A percentile compares a stretch with the other conserved stretches of the same genome.
Conservation (phyloP, 2,329 filamentous ascomycete genomes). For the Thielaviopsis euricoi region DNA sequence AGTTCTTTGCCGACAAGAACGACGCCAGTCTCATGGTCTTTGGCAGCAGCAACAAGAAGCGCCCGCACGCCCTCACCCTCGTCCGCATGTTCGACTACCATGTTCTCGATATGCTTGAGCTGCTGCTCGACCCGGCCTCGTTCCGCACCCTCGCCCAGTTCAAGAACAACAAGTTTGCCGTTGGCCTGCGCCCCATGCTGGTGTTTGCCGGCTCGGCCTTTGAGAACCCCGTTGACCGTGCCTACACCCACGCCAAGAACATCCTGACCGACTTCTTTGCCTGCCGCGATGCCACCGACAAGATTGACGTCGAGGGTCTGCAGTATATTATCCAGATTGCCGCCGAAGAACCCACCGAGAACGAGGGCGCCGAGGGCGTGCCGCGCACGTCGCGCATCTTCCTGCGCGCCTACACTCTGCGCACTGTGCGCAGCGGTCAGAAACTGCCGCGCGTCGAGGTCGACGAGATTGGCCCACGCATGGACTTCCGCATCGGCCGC, state of each 20-base stretch:
- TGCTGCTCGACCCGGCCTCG: constrained; percentile 60
- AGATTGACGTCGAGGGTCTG: constrained; percentile 86
- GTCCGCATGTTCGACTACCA: constrained; percentile 72
- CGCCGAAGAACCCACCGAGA: constrained; percentile 44
- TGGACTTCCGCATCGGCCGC: constrained; percentile 80
- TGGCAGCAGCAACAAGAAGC: constrained; percentile 77
- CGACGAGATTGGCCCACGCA: constrained; percentile 86
- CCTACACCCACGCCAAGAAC: constrained; percentile 74
- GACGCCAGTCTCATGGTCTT: constrained; percentile 77
- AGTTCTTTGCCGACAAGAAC: constrained; percentile 96
- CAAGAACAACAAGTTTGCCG: constrained; percentile 56
- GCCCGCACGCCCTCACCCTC: constrained; percentile 78
- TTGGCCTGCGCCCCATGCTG: constrained; percentile 78
- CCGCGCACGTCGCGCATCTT: constrained; percentile 36
- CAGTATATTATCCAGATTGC: constrained; percentile 77
- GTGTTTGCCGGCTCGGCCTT: constrained; percentile 82
- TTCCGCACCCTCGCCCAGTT: constrained; percentile 59
- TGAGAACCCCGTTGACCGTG: constrained; percentile 61
- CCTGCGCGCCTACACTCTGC: constrained; percentile 70
- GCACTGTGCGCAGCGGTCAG: constrained; percentile 73
- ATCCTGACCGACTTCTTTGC: constrained; percentile 84
- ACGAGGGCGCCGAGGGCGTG: constrained; percentile 24
- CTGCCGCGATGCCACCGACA: constrained; percentile 54
- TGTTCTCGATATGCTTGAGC: constrained; percentile 86
- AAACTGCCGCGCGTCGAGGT: constrained; percentile 80